Evolutionary conservation across 306 rosid species (phyloP).

Genomic region (Alnus rubra): DNA sequence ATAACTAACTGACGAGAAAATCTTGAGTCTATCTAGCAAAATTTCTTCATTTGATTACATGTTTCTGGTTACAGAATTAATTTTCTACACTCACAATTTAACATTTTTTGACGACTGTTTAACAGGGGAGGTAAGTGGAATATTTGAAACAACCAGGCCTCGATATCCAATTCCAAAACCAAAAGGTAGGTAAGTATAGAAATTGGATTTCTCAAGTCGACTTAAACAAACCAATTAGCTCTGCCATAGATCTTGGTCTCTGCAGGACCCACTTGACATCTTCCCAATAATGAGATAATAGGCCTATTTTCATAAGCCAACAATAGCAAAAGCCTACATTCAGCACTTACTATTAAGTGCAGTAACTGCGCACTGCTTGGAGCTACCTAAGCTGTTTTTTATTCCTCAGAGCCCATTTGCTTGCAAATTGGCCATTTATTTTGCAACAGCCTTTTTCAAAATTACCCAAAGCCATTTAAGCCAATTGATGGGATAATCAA

Average conservation of each 20-base stretch:
- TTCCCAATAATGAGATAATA: background rate
- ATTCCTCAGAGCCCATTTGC: constrained; percentile 1
- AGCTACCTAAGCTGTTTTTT: background rate
- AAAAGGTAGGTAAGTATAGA: background rate
- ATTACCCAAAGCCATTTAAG: background rate
- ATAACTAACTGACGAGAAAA: background rate
- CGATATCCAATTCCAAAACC: background rate
- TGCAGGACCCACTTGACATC: constrained; percentile 1
- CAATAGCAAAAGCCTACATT: background rate
- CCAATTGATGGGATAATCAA: constrained; percentile 7
- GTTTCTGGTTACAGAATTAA: too few species aligned
- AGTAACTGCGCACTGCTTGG: constrained; percentile 9
- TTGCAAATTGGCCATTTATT: constrained; percentile 12
- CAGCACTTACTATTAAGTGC: background rate
- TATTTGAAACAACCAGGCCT: too few species aligned
- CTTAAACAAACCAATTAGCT: background rate
- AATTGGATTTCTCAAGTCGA: background rate
- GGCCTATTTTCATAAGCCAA: background rate
- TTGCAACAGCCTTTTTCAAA: background rate
- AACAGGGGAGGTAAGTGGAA: too few species aligned
- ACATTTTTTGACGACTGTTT: too few species aligned
- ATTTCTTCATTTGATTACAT: too few species aligned
- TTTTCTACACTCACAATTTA: too few species aligned
- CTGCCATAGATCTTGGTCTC: constrained; percentile 2
- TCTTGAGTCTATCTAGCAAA: background rate